phyloP scores from a whole-genome alignment of 2,329 filamentous ascomycete genomes.

The Diplodia scrobiculata region DNA sequence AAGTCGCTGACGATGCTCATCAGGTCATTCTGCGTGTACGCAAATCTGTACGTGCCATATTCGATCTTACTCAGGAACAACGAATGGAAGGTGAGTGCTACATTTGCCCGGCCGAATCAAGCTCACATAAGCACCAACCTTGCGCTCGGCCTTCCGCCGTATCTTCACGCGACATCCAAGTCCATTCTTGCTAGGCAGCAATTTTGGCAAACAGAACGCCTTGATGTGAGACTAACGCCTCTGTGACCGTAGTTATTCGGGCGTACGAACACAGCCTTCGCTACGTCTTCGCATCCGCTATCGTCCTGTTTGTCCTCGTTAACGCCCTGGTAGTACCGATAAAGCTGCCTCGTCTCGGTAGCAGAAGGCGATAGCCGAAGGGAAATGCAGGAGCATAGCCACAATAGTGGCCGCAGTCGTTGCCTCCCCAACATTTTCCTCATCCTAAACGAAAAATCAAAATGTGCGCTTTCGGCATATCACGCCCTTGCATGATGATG shows the following conservation, averaged over 20 bases:
- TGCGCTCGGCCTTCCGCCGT: background rate
- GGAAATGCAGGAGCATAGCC: background rate
- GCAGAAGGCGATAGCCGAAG: constrained; percentile 27
- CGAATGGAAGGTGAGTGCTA: constrained; percentile 50
- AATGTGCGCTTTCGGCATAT: background rate
- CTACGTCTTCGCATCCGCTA: constrained; percentile 49
- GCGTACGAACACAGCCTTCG: constrained; percentile 45
- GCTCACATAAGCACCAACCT: constrained; percentile 11
- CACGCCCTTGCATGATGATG: constrained; percentile 13
- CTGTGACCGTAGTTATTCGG: constrained; percentile 39
- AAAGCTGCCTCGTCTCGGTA: constrained; percentile 57
- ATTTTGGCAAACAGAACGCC: background rate
- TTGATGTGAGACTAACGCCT: background rate
- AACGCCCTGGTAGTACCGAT: constrained; percentile 57
- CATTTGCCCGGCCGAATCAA: background rate
- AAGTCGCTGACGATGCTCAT: constrained; percentile 6
- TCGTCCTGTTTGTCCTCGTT: constrained; percentile 53
- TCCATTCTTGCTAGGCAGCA: background rate
- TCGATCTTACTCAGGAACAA: constrained; percentile 50
- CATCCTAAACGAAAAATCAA: background rate
- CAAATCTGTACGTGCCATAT: constrained; percentile 54
- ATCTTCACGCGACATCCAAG: background rate
- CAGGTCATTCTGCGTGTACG: constrained; percentile 53
- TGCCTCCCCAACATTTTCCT: background rate
- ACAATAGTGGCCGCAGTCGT: constrained; percentile 4